A percentile compares a stretch with the other conserved stretches of the same genome.
Conservation (phyloP, 495 filamentous ascomycete genomes). For the Diplogelasinospora grovesii region DNA sequence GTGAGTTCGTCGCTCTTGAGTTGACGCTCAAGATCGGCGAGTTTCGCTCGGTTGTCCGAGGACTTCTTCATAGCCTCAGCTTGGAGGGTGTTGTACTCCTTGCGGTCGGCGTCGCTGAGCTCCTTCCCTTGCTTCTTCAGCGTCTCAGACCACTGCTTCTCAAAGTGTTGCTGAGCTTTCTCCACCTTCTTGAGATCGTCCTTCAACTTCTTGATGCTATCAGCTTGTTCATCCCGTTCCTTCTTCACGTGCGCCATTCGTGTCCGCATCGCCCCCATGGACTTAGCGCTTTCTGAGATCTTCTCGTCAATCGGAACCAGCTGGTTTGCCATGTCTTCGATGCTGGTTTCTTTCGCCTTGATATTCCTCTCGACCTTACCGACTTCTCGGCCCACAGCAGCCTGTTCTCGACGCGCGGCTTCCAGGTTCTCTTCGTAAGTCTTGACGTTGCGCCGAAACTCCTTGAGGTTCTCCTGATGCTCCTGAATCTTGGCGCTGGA, state of each 20-base stretch:
- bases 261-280: slow-evolving; percentile 57
- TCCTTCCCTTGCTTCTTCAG: slow-evolving; percentile 81
- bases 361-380: slow-evolving; percentile 75
- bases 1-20: slow-evolving; percentile 85
- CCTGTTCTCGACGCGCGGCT: slow-evolving; percentile 79
- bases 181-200: slow-evolving; percentile 78
- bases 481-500: slow-evolving; percentile 86
- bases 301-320: slow-evolving; percentile 91
- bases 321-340: slow-evolving; percentile 77
- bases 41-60: slow-evolving; percentile 70
- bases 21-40: slow-evolving; percentile 78
- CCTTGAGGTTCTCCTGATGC: slow-evolving; percentile 93
- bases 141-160: slow-evolving; percentile 74
- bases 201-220: slow-evolving; percentile 59
- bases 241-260: slow-evolving; percentile 65
- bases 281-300: slow-evolving; percentile 68
- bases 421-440: slow-evolving; percentile 78
- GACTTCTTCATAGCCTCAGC: slow-evolving; percentile 82
- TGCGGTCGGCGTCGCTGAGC: slow-evolving; percentile 76
- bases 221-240: slow-evolving; percentile 63
- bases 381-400: slow-evolving; percentile 71
- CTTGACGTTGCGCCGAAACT: slow-evolving; percentile 80
- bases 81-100: slow-evolving; percentile 81
- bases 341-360: slow-evolving; percentile 76
- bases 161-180: slow-evolving; percentile 86